Base-by-base conservation (phyloP, 306 rosid species). In the Cucurbita pepo region DNA sequence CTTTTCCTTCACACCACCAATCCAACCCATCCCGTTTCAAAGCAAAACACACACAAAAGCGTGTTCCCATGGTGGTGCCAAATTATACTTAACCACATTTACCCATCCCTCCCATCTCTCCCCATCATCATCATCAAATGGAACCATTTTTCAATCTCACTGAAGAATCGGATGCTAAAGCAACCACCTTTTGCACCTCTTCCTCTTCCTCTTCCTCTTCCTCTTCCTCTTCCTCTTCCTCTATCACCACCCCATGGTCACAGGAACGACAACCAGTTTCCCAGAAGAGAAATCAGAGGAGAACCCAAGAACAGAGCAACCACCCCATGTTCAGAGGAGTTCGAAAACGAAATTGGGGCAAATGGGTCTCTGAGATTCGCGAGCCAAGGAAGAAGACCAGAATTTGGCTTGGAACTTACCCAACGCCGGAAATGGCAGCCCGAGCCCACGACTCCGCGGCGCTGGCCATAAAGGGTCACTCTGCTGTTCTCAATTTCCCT, bases 391-490 rank as follows among this genome's bases (percentile, higher is more conserved):
- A 92, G 84, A 92, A 92, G 65, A 86, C 95, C 1, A 86, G 98
- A 71, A 92, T 92, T 71, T 92, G 98, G 98, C 87, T 92, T 2
- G 98, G 98, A 34, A 90, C 96, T 22, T 90, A 85, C 73, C 85
- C 91, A 0, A 90, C 93, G 1, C 85, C 98, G 9, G 95, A 87
- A 80, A 92, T 92, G 98, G 98, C 98, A 7, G 98, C 98, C 2
- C 77, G 93, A 77, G 98, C 98, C 6, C 98, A 92, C 60, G 98
- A 92, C 81, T 96, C 88, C 18, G 98, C 98, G 0, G 89, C 98
- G 38, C 71, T 86, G 25, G 96, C 98, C 37, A 90, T 90, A 64
- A 92, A 92, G 67, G 98, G 98, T 19, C 40, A 72, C 22, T 83
- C 95, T 38, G 96, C 98, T 16, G 83, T 65, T 79, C 91, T 92